Conservation (phyloP, 2,329 filamentous ascomycete species). For the Tricladium varicosporioides region DNA sequence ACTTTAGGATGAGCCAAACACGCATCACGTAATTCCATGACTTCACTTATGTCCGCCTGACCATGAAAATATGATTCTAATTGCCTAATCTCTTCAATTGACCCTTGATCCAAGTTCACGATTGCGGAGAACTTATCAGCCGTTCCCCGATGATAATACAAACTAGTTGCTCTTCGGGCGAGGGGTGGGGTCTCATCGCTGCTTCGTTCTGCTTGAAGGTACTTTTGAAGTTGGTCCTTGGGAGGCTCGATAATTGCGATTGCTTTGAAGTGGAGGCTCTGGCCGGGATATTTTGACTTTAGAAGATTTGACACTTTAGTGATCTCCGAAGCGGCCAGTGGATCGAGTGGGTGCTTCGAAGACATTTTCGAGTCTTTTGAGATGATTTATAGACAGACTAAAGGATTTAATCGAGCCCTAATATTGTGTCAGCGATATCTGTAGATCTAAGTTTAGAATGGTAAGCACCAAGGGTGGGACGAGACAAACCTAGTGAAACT, state of each 20-base stretch:
- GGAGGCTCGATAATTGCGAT: conserved; percentile 26
- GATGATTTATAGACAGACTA: too few species aligned
- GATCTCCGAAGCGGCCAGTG: conserved; percentile 23
- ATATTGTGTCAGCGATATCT: too few species aligned
- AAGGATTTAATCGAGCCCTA: too few species aligned
- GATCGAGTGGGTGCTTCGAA: conserved; percentile 24
- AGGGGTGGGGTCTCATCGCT: conserved; percentile 4
- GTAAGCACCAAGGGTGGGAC: too few species aligned
- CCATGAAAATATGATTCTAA: conserved; percentile 22
- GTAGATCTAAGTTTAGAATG: too few species aligned
- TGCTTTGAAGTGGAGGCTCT: conserved; percentile 26
- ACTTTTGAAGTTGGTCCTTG: conserved; percentile 20
- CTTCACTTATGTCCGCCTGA: conserved; percentile 26
- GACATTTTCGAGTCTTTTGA: neutral
- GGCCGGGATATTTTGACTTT: conserved; percentile 14
- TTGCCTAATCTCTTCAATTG: conserved; percentile 18
- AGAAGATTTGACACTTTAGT: conserved; percentile 19
- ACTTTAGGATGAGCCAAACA: conserved; percentile 24
- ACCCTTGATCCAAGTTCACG: conserved; percentile 18
- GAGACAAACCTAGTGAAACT: too few species aligned
- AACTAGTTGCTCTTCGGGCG: conserved; percentile 16
- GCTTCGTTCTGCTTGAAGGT: conserved; percentile 22
- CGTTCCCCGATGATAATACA: conserved; percentile 26
- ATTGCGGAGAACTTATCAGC: conserved; percentile 22
- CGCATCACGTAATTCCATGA: conserved; percentile 23